These are phyloP conservation scores for Trametes sp. DNA, from an alignment of 1,284 basidiomycete genomes.

Conservation along the genomic window DNA sequence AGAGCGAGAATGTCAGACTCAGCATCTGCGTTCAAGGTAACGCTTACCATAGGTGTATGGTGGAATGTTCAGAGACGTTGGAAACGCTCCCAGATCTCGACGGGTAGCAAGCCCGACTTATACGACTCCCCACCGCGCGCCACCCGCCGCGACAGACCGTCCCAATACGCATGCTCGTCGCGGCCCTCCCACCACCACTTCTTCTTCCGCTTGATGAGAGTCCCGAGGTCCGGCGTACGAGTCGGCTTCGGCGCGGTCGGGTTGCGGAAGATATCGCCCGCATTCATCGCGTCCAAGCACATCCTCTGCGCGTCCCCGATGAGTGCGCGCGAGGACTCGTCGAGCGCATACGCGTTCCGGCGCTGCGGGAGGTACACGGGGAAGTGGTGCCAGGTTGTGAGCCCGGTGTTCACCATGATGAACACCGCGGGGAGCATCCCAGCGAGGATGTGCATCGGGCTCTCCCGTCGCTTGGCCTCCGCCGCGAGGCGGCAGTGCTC, in stretches of 20 bases:
- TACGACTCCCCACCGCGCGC: background rate
- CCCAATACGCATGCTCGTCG: background rate
- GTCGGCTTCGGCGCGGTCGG: background rate
- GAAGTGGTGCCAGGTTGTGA: background rate
- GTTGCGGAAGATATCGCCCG: background rate
- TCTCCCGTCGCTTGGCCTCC: background rate
- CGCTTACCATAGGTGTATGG: background rate
- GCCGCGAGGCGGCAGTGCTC: background rate
- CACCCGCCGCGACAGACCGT: background rate
- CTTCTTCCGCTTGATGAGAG: background rate
- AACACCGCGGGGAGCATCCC: background rate
- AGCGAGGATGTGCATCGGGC: background rate
- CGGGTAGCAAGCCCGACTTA: background rate
- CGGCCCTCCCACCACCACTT: background rate
- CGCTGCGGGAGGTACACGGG: background rate
- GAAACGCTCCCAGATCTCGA: background rate
- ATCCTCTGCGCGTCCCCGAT: background rate
- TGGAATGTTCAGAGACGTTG: background rate
- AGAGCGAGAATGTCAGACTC: no score
- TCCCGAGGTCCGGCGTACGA: background rate
- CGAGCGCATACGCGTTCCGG: background rate
- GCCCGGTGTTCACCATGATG: constrained; percentile 1
- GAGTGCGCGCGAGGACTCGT: background rate
- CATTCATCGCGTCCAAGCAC: background rate
- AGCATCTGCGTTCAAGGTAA: background rate